Conservation (phyloP, 345 rosid species). For the Arabidopsis suecica region DNA sequence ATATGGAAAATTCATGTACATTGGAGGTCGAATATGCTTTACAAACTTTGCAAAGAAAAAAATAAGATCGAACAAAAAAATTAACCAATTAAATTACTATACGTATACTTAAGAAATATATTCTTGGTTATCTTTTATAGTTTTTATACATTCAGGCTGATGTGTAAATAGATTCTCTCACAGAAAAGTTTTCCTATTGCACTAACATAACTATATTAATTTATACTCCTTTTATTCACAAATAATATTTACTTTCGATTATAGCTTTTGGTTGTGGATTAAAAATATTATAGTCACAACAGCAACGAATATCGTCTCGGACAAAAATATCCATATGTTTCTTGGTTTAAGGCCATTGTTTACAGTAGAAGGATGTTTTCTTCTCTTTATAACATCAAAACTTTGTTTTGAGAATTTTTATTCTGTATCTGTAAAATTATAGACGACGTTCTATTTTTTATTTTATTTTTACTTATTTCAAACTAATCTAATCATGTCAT, state of each 20-base stretch:
- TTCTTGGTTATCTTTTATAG: slow-evolving; percentile 46
- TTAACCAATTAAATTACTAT: slow-evolving; percentile 37
- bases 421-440: slow-evolving; percentile 12
- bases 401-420: background rate
- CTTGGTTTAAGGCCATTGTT: slow-evolving; percentile 25
- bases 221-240: background rate
- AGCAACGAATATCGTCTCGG: slow-evolving; percentile 23
- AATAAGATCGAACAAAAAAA: background rate
- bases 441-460: background rate
- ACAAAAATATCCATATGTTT: slow-evolving; percentile 29
- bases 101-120: slow-evolving; percentile 40
- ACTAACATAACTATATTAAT: background rate
- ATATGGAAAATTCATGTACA: background rate
- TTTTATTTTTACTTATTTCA: background rate
- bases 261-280: slow-evolving; percentile 23
- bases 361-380: slow-evolving; percentile 15
- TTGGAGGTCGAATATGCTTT: slow-evolving; percentile 43
- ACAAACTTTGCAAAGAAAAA: background rate
- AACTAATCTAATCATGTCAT: no score
- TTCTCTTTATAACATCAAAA: slow-evolving; percentile 15
- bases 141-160: slow-evolving; percentile 39
- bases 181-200: background rate
- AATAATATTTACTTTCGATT: slow-evolving; percentile 7
- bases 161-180: slow-evolving; percentile 42
- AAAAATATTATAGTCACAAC: slow-evolving; percentile 4